A percentile compares a stretch with the other conserved stretches of the same genome.
Evolutionary conservation across 805 yeast species (phyloP).

Genomic region (Wickerhamiella sergipiensis): DNA sequence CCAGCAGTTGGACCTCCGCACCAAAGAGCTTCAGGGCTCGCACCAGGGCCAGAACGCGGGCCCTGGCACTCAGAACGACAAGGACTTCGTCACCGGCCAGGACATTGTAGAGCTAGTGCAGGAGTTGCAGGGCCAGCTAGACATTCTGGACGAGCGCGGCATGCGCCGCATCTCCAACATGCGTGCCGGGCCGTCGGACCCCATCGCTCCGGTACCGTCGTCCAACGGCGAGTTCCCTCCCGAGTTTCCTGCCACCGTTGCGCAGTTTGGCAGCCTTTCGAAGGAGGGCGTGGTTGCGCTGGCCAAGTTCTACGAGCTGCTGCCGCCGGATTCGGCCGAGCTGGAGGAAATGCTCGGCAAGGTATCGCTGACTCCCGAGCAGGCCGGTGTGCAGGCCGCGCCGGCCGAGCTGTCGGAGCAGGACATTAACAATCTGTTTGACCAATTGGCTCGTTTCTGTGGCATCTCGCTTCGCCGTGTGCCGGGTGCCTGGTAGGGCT

Average conservation of each 20-base stretch:
- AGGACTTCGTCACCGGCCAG: constrained; percentile 47
- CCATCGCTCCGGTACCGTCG: constrained; percentile 58
- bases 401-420: constrained; percentile 21
- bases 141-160: constrained; percentile 57
- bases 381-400: constrained; percentile 29
- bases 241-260: constrained; percentile 46
- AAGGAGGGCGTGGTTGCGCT: constrained; percentile 17
- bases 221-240: constrained; percentile 65
- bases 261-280: constrained; percentile 42
- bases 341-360: constrained; percentile 35
- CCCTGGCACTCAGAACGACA: too few relatives aligned
- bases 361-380: constrained; percentile 26
- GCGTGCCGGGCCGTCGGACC: constrained; percentile 28
- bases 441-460: constrained; percentile 52
- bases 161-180: constrained; percentile 59
- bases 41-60: too few relatives aligned
- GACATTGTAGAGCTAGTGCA: constrained; percentile 79
- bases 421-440: constrained; percentile 29
- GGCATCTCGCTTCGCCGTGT: constrained; percentile 40
- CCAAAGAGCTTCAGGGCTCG: constrained; percentile 17
- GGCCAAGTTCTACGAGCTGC: constrained; percentile 48
- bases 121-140: constrained; percentile 80
- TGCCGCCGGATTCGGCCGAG: constrained; percentile 50
- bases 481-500: not conserved
- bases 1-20: constrained; percentile 13